Percentiles rank a stretch among this genome's conserved stretches.
Evolutionary conservation across 177 flowering plant species (phyloP).

Genomic region (Vitis hybrid): DNA sequence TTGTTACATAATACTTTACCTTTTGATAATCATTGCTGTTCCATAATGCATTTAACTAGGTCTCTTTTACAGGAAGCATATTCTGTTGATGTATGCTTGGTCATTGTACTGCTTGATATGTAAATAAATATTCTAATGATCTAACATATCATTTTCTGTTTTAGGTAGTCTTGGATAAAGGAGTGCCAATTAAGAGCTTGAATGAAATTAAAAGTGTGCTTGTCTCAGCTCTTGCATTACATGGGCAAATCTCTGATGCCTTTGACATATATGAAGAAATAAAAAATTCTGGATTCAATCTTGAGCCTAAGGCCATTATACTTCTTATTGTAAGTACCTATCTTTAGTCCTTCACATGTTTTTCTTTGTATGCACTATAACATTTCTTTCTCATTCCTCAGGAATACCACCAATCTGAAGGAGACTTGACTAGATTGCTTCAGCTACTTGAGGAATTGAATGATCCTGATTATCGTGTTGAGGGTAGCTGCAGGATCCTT

Average conservation of each 20-base stretch:
- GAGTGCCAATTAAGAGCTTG: conserved; percentile 44
- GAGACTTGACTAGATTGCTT: conserved; percentile 48
- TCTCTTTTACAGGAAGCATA: neutral
- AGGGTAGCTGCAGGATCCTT: conserved; percentile 63
- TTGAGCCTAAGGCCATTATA: conserved; percentile 68
- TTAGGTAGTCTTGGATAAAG: conserved; percentile 60
- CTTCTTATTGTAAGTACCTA: conserved; percentile 61
- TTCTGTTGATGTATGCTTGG: neutral
- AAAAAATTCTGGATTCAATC: conserved; percentile 38
- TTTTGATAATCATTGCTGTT: neutral
- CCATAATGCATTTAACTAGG: neutral
- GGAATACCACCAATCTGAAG: conserved; percentile 60
- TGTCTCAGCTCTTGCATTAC: conserved; percentile 63
- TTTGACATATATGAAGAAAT: conserved; percentile 59
- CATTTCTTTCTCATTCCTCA: conserved; percentile 12
- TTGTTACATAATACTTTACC: neutral
- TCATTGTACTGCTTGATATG: neutral
- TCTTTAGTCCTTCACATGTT: neutral
- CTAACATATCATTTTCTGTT: conserved; percentile 12
- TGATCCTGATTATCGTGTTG: conserved; percentile 55
- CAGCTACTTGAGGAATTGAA: conserved; percentile 58
- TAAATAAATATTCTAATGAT: neutral
- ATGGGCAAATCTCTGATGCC: conserved; percentile 66
- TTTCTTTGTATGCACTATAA: neutral
- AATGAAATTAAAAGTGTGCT: conserved; percentile 68